Evolutionary conservation across 805 yeast species (phyloP), one percentile per base, ranked within the genome.

Genomic region (Suhomyces sp.): DNA sequence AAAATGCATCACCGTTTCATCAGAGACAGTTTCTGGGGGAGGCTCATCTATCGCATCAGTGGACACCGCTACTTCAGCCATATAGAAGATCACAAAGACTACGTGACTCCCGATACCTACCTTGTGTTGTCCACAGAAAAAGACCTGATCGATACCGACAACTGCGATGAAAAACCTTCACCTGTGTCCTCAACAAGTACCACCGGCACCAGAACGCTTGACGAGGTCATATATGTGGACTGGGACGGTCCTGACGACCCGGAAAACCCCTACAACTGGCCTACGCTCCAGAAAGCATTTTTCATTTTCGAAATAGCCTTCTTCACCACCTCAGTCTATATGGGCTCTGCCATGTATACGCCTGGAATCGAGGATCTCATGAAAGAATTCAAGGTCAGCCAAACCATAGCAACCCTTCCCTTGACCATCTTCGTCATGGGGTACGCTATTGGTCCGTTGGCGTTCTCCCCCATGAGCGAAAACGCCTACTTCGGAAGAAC

Each of bases 381-480:
- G 53, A 52, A 56, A 17, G 72, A 75, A 28, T 75, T 76, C 46
- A 42, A 56, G 10, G 65, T 72, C 4, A 59, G 72, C 11, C 56
- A 56, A 21, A 69, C 66, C 4, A 64, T 65, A 3, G 76, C 78
- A 0, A 58, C 70, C 1, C 56, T 79, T 19, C 78, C 79, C 3
- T 60, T 79, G 45, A 59, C 81, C 1, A 42, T 77, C 24, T 79
- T 72, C 42, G 79, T 79, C 5, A 45, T 77, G 18, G 85, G 83
- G 7, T 78, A 79, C 48, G 84, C 79, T 33, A 32, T 76, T 14
- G 82, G 82, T 1, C 83, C 83, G 2, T 60, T 78, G 61, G 42
- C 76, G 2, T 72, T 77, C 34, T 72, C 81, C 0, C 84, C 85
- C 4, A 46, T 79, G 40, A 70, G 80, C 7, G 85, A 79, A 50